Evolutionary conservation across 129 eudicot species (phyloP).

Genomic region (Calendula officinalis): DNA sequence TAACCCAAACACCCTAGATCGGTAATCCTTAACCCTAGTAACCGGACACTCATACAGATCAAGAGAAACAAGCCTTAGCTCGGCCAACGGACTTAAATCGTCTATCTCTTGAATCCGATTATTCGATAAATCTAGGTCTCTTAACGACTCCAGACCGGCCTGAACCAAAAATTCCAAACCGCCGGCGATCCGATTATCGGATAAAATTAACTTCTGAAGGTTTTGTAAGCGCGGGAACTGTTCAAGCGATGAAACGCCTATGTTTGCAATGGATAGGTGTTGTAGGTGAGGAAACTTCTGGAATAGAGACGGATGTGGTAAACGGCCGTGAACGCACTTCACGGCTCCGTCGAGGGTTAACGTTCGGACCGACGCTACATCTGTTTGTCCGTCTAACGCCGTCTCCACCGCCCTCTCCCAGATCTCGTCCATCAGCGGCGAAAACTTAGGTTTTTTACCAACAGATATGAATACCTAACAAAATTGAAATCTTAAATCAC

Average conservation of each 20-base stretch:
- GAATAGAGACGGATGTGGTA: conserved; percentile 73
- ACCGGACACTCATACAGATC: conserved; percentile 99
- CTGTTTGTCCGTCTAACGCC: conserved; percentile 83
- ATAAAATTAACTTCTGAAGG: conserved; percentile 62
- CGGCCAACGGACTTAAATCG: conserved; percentile 83
- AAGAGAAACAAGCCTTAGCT: conserved; percentile 68
- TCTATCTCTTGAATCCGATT: conserved; percentile 73
- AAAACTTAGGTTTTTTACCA: neutral
- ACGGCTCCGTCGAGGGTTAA: conserved; percentile 93
- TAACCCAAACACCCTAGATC: conserved; percentile 92
- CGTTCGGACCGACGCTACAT: conserved; percentile 50
- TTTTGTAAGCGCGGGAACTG: conserved; percentile 75
- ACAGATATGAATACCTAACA: conserved; percentile 17
- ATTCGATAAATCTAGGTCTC: conserved; percentile 93
- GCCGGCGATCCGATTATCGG: conserved; percentile 84
- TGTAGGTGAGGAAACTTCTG: conserved; percentile 73
- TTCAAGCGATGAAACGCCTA: conserved; percentile 83
- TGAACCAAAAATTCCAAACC: conserved; percentile 75
- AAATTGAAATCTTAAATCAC: conserved; percentile 3
- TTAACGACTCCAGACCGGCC: conserved; percentile 68
- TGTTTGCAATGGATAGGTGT: conserved; percentile 80
- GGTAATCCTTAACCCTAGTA: conserved; percentile 86
- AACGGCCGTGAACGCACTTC: conserved; percentile 88
- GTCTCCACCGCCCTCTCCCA: conserved; percentile 98
- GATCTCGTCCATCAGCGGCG: conserved; percentile 89